Evolutionary conservation across 192 early-diverging fungal species (phyloP), one percentile per base, ranked within the genome.

Genomic region (Dissophora globulifera): DNA sequence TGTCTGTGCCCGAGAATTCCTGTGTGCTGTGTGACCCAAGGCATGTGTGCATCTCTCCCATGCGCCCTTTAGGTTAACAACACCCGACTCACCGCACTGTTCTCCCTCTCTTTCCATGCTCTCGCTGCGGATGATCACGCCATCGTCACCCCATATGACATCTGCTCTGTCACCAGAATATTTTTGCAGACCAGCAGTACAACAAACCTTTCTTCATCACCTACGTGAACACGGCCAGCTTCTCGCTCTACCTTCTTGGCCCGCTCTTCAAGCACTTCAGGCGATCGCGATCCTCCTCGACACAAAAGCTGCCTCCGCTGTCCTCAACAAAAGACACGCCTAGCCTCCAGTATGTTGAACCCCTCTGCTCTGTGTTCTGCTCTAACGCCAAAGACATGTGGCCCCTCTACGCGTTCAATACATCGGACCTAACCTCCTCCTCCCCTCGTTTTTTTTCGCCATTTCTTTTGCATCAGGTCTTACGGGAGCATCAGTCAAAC

Each of bases 181-280:
- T 93, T 23, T 92, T 93, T 82, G 85, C 79, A 43, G 84, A 89
- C 40, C 82, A 86, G 51, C 68, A 86, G 20, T 94, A 85, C 79
- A 87, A 89, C 78, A 88, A 85, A 45, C 92, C 93, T 3, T 92
- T 93, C 64, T 82, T 92, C 29, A 83, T 94, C 30, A 94, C 93
- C 12, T 94, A 91, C 78, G 42, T 92, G 41, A 93, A 91, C 79
- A 93, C 92, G 0, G 82, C 87, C 4, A 84, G 91, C 0, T 93
- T 94, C 74, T 88, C 91, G 19, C 55, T 94, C 4, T 93, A 94
- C 42, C 81, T 94, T 12, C 41, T 88, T 10, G 79, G 76, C 0
- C 60, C 78, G 29, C 26, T 83, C 8, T 69, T 80, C 41, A 58
- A 35, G 23, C 45, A 57, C 3, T 67, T 53, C 35, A 32, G 22